A percentile compares a stretch with the other conserved stretches of the same genome.
These are phyloP conservation scores for Diaporthe capsici DNA, from an alignment of 2,329 filamentous ascomycete genomes.

Conservation along the genomic window DNA sequence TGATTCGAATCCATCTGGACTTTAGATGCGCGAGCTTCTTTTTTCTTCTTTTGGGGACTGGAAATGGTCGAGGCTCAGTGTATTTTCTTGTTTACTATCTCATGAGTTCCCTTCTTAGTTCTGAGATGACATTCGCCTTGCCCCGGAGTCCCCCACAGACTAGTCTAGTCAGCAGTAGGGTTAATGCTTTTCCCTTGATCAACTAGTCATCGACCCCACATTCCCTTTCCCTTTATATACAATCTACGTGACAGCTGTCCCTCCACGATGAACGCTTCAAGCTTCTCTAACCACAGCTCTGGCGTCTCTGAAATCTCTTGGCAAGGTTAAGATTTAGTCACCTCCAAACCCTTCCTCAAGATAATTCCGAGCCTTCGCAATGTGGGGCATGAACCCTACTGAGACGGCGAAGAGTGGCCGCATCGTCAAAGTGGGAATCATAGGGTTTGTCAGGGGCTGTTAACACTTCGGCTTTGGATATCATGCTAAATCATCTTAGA, in stretches of 20 bases:
- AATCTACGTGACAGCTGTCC: constrained; percentile 9
- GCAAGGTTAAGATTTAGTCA: neutral
- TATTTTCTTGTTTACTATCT: too few species aligned
- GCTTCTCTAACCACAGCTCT: neutral
- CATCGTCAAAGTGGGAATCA: constrained; percentile 16
- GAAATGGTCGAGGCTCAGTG: too few species aligned
- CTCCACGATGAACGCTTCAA: neutral
- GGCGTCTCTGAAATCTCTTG: neutral
- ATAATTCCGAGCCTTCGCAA: neutral
- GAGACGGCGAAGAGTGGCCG: neutral
- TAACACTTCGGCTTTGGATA: neutral
- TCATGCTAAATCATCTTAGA: neutral
- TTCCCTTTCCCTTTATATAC: neutral
- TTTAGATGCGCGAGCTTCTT: too few species aligned
- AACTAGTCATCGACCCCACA: neutral
- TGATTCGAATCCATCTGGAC: too few species aligned
- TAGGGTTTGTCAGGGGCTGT: neutral
- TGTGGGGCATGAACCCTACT: constrained; percentile 15
- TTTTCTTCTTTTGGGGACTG: too few species aligned
- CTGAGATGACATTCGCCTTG: neutral
- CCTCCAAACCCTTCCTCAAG: too few species aligned
- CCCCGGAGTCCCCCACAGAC: too few species aligned
- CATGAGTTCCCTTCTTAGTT: neutral
- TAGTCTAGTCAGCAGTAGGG: neutral
- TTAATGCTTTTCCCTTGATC: neutral